Evolutionary conservation across 768 basidiomycete species (phyloP), one percentile per base, ranked within the genome.

Genomic region (Auricularia heimuer): DNA sequence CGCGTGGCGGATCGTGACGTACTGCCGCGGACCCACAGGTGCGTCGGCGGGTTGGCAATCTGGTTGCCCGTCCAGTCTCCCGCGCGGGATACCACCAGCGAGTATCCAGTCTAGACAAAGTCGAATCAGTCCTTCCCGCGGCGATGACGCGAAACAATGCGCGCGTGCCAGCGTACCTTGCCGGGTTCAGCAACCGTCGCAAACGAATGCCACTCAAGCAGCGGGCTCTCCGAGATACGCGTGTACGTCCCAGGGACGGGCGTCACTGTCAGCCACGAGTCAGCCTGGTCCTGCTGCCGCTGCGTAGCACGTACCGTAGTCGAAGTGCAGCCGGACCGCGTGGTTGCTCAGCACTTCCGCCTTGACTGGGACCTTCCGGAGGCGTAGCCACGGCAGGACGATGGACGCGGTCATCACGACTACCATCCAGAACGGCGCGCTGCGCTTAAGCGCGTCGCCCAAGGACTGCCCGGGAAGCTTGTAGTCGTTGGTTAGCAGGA

Each of bases 131-230:
- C 47, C 11, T 4, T 51, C 16, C 6, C 3, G 11, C 62, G 24
- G 18, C 37, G 35, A 62, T 39, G 39, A 42, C 39, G 39, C 36
- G 14, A 12, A 37, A 34, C 33, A 65, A 68, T 7, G 64, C 54
- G 6, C 65, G 67, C 8, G 12, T 18, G 29, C 29, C 29, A 29
- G 16, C 58, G 11, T 24, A 61, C 58, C 58, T 34, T 61, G 21
- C 58, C 29, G 29, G 58, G 78, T 54, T 79, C 79, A 1, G 82
- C 75, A 36, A 86, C 76, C 7, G 81, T 82, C 3, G 83, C 83
- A 69, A 85, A 85, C 10, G 80, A 79, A 66, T 85, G 84, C 83
- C 83, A 85, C 72, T 86, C 83, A 56, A 79, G 71, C 45, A 83
- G 75, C 18, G 83, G 84, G 61, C 74, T 60, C 1, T 54, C 36